Conservation (phyloP, 345 rosid species). For the Melaleuca alternifolia region DNA sequence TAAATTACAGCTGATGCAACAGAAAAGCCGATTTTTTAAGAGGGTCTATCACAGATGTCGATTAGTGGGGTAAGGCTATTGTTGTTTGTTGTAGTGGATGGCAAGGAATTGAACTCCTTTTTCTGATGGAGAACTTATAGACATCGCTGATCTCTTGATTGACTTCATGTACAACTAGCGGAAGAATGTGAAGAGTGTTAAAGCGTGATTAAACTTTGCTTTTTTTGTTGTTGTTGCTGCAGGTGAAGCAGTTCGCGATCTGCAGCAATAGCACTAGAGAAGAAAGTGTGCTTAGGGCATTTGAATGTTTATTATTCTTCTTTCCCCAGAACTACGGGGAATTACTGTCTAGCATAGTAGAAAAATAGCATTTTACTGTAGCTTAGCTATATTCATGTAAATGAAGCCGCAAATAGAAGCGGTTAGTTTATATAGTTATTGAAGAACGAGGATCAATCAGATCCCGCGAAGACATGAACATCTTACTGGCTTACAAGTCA, state of each 20-base stretch:
- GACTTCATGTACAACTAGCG: neutral
- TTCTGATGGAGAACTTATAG: neutral
- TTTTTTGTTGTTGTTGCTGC: neutral
- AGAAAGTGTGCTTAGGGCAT: neutral
- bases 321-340: slow-evolving; percentile 12
- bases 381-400: neutral
- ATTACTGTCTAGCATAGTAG: neutral
- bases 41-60: neutral
- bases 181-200: neutral
- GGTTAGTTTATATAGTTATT: neutral
- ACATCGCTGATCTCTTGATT: no score
- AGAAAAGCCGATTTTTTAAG: neutral
- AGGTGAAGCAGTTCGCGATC: slow-evolving; percentile 43
- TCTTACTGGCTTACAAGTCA: neutral
- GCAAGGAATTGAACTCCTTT: neutral
- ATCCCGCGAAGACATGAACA: neutral
- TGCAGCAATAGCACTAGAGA: slow-evolving; percentile 16
- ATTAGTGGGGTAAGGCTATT: neutral
- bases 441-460: neutral
- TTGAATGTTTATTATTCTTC: slow-evolving; percentile 1
- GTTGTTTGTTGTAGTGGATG: neutral
- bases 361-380: neutral
- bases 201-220: neutral
- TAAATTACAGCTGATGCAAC: neutral
- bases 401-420: neutral